Evolutionary conservation across 768 basidiomycete species (phyloP), one percentile per base, ranked within the genome.

Genomic region (Suillus spraguei): DNA sequence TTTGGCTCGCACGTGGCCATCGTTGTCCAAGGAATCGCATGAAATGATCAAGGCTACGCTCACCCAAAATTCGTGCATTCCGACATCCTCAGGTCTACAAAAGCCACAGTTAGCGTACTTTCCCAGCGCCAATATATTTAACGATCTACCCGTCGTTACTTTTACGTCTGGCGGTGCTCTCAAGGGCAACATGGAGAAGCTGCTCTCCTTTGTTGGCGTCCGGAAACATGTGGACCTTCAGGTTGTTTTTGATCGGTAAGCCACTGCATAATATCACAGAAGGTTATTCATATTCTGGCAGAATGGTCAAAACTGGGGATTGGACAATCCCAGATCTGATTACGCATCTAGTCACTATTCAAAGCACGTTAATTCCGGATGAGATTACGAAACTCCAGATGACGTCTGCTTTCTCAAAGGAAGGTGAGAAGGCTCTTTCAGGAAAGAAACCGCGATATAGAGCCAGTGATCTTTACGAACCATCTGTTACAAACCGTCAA

Each of bases 201-300:
- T 94, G 3, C 75, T 95, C 7, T 79, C 85, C 35, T 84, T 82
- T 2, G 77, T 98, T 0, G 97, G 95, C 13, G 93, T 98, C 13
- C 85, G 94, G 20, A 93, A 88, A 71, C 95, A 96, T 66, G 94
- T 98, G 8, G 92, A 98, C 64, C 81, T 98, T 2, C 95, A 98
- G 73, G 80, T 97, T 3, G 84, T 99, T n/a, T 99, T 99, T 71
- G 86, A 90, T 60, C 83, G 95, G 89, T 92, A 60, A 56, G 80
- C 67, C 2, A 11, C 47, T 11, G 7, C 10, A 41, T 41, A 20
- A 38, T 58, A 58, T 32, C 28, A 32, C 6, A 6, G 14, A 20
- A 11, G 52, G n/a, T 8, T 33, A 36, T 24, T 41, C 32, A 53
- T 22, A 22, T 44, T 60, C 46, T 33, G 47, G 5, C 65, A 94